Evolutionary conservation across 371 early-diverging fungal species (phyloP).

Genomic region (Apophysomyces sp.): DNA sequence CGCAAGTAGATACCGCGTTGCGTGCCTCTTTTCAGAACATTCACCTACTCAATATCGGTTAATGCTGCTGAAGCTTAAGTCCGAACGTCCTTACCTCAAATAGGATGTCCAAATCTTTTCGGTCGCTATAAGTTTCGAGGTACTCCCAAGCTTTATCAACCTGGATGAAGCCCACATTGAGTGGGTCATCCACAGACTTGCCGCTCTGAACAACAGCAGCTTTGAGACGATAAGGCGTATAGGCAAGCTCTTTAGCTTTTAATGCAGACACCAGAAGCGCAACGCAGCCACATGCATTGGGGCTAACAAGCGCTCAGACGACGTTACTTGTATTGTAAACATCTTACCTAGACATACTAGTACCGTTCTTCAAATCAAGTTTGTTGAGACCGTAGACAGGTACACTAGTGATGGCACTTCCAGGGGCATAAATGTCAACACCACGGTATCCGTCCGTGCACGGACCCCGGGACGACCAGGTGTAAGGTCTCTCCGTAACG

Average conservation of each 20-base stretch:
- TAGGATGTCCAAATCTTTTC: slow-evolving; percentile 66
- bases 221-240: slow-evolving; percentile 84
- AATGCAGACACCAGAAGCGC: slow-evolving; percentile 80
- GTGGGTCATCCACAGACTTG: slow-evolving; percentile 76
- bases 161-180: slow-evolving; percentile 84
- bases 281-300: slow-evolving; percentile 88
- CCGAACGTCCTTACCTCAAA: slow-evolving; percentile 51
- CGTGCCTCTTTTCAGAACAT: slow-evolving; percentile 28
- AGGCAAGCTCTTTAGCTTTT: slow-evolving; percentile 62
- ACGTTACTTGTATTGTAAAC: background rate
- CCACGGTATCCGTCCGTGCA: slow-evolving; percentile 84
- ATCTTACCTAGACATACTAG: slow-evolving; percentile 75
- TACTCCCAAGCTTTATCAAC: slow-evolving; percentile 87
- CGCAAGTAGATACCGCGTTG: slow-evolving; percentile 89
- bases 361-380: slow-evolving; percentile 88
- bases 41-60: slow-evolving; percentile 15
- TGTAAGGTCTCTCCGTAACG: slow-evolving; percentile 77
- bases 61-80: background rate
- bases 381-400: slow-evolving; percentile 84
- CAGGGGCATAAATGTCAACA: slow-evolving; percentile 88
- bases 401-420: slow-evolving; percentile 90
- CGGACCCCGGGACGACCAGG: slow-evolving; percentile 93
- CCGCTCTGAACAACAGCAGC: slow-evolving; percentile 75
- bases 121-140: slow-evolving; percentile 58
- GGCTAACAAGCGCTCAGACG: slow-evolving; percentile 42